Conservation (phyloP, 768 basidiomycete species). For the Tulasnella sp. region DNA sequence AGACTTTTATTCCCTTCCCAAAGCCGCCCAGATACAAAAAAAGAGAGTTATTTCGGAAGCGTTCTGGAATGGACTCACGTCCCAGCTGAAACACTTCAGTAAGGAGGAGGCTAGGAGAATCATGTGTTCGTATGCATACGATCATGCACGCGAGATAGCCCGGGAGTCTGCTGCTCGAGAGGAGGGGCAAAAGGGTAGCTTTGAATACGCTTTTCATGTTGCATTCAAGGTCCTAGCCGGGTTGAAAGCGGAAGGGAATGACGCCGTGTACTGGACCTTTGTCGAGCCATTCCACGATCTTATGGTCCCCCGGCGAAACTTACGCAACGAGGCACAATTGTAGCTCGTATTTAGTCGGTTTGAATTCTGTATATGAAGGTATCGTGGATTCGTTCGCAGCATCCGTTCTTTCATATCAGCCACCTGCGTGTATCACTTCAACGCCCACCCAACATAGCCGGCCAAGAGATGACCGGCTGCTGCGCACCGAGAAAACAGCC, state of each 20-base stretch:
- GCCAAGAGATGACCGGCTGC: too few species aligned
- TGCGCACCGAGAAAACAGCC: too few species aligned
- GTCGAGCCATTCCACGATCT: background rate
- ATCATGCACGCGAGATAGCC: constrained; percentile 35
- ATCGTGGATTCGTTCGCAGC: constrained; percentile 26
- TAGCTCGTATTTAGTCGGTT: background rate
- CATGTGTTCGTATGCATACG: constrained; percentile 53
- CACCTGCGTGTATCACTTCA: too few species aligned
- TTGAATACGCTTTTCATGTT: background rate
- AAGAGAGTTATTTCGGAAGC: constrained; percentile 49
- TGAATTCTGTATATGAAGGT: too few species aligned
- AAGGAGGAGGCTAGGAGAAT: constrained; percentile 37
- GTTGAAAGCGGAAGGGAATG: background rate
- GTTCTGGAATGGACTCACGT: constrained; percentile 36
- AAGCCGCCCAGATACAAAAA: constrained; percentile 40
- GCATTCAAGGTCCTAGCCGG: background rate
- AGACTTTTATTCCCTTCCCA: constrained; percentile 35
- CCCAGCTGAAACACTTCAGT: constrained; percentile 34
- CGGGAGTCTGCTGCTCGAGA: background rate
- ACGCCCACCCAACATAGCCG: too few species aligned
- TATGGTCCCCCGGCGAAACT: background rate
- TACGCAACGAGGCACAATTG: background rate
- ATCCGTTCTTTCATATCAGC: constrained; percentile 1
- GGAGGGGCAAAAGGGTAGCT: background rate
- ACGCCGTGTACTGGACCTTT: background rate